Conservation (phyloP, 2,329 filamentous ascomycete genomes). For the Cladophialophora immunda region DNA sequence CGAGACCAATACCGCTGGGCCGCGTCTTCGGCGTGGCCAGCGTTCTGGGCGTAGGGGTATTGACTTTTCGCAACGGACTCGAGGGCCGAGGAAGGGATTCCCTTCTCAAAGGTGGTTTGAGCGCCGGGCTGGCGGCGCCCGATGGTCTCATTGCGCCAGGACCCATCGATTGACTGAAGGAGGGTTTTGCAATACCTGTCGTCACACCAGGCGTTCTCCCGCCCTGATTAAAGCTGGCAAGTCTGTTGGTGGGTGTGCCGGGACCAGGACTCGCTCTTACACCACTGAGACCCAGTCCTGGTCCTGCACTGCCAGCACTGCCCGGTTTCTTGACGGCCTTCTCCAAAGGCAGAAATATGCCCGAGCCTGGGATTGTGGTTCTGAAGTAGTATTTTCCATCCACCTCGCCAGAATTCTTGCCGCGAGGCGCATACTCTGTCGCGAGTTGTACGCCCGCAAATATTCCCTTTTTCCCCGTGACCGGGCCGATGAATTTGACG, state of each 20-base stretch:
- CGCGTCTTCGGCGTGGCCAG: conserved; percentile 39
- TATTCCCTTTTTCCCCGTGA: conserved; percentile 86
- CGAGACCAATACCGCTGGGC: conserved; percentile 38
- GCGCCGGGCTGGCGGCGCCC: conserved; percentile 73
- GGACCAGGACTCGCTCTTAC: conserved; percentile 32
- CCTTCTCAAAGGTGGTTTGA: conserved; percentile 71
- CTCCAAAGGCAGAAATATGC: conserved; percentile 89
- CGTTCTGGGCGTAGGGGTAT: conserved; percentile 48
- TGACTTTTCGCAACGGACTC: conserved; percentile 78
- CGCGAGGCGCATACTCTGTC: conserved; percentile 78
- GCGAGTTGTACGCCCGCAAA: conserved; percentile 94
- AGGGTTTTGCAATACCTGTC: conserved; percentile 66
- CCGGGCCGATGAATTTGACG: conserved; percentile 86
- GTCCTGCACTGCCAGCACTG: conserved; percentile 61
- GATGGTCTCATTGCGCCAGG: conserved; percentile 60
- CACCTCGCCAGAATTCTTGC: conserved; percentile 96
- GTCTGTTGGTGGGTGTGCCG: conserved; percentile 64
- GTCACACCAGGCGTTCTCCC: conserved; percentile 58
- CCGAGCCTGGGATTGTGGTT: conserved; percentile 79
- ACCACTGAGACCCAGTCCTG: conserved; percentile 25
- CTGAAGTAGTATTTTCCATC: conserved; percentile 86
- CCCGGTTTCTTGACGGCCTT: conserved; percentile 75
- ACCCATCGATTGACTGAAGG: conserved; percentile 89
- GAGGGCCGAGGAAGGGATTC: conserved; percentile 87
- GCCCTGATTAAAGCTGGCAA: conserved; percentile 60